A percentile compares a stretch with the other conserved stretches of the same genome.
phyloP scores from a whole-genome alignment of 2,329 filamentous ascomycete genomes.

The Neonectria punicea region DNA sequence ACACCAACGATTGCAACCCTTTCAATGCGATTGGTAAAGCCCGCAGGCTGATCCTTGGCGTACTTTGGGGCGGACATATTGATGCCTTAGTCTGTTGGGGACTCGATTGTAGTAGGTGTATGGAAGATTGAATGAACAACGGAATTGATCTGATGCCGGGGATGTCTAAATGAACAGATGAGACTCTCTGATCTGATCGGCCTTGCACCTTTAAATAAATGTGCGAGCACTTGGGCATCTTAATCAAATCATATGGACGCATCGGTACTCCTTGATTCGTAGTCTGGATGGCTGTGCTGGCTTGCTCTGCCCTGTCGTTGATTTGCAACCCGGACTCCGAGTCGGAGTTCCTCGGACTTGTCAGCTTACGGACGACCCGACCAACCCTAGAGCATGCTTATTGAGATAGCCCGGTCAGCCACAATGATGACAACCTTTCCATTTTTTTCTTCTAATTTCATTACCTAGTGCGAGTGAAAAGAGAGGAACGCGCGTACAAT shows the following conservation, averaged over 20 bases:
- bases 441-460: not conserved
- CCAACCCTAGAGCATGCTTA: not conserved
- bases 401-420: not conserved
- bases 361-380: not conserved
- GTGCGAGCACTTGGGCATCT: no score
- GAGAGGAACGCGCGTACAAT: not conserved
- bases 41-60: conserved; percentile 12
- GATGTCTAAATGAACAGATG: not conserved
- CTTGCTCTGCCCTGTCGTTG: not conserved
- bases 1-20: conserved; percentile 56
- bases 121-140: not conserved
- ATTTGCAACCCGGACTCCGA: conserved; percentile 23
- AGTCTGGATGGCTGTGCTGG: not conserved
- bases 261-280: not conserved
- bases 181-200: not conserved
- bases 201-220: not conserved
- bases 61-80: not conserved
- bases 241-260: not conserved
- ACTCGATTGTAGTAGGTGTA: not conserved
- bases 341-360: conserved; percentile 1
- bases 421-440: not conserved
- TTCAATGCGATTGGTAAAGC: conserved; percentile 20
- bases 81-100: not conserved
- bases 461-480: not conserved
- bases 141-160: not conserved